Evolutionary conservation across 1,284 basidiomycete species (phyloP), one percentile per base, ranked within the genome.

Genomic region (Trametes polyzona): DNA sequence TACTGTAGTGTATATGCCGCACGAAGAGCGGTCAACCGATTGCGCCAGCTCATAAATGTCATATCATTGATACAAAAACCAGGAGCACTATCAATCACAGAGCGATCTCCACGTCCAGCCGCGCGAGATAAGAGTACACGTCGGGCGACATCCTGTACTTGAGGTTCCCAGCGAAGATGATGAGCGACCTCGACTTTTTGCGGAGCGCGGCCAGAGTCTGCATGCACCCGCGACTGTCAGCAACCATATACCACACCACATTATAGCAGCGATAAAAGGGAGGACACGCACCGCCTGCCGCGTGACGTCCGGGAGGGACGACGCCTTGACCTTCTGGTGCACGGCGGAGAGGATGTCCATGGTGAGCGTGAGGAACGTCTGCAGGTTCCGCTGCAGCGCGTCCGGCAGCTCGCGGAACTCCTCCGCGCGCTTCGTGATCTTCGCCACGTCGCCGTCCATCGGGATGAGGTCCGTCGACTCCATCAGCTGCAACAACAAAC

Each of bases 331-430:
- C 62, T 83, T 83, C 61, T 88, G 87, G 65, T 94, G 89, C 9
- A 95, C 82, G 21, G 83, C 84, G 61, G 91, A 90, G 26, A 99
- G 83, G 24, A 90, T 87, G 69, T 95, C 93, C 96, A 98, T 99
- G n/a, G 92, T 91, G 52, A 96, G 84, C 26, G 94, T 85, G 35
- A 98, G 82, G 70, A 97, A 92, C 4, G 87, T 86, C 69, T 95
- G 93, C 69, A 98, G 77, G 75, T 97, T 98, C 61, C 90, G 84
- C 63, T 96, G 92, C 66, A 98, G 79, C 4, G 90, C 83, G 68
- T 98, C 95, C 56, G 97, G 89, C 36, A 88, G 71, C 57, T 92
- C 86, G 71, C 90, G 90, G 78, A 98, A 96, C 67, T 95, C 92
- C 68, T 97, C 93, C 5, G 95, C 92, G 55, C 90, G 85, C 54